These are phyloP conservation scores for Nakazawaea wickerhamii DNA, from an alignment of 805 yeast species.

Conservation along the genomic window DNA sequence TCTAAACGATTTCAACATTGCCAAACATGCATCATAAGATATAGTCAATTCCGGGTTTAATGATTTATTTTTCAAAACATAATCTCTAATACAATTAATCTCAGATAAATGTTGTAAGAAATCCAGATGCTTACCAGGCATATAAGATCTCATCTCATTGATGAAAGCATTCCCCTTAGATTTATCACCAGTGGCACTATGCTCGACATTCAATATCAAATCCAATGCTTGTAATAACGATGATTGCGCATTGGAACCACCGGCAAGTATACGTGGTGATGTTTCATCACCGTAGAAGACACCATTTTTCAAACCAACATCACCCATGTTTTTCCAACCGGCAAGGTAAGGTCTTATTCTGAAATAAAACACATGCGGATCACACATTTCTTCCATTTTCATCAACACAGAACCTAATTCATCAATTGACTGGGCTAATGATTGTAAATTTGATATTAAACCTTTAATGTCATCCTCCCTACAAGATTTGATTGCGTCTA, in stretches of 20 bases:
- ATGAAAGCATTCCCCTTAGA: constrained; percentile 44
- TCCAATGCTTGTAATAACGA: constrained; percentile 87
- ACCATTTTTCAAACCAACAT: constrained; percentile 74
- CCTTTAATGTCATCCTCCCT: constrained; percentile 36
- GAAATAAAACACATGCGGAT: constrained; percentile 86
- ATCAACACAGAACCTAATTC: constrained; percentile 64
- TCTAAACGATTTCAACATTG: constrained; percentile 82
- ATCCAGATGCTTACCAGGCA: constrained; percentile 83
- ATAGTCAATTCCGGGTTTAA: constrained; percentile 52
- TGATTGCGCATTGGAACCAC: constrained; percentile 93
- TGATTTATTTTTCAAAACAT: constrained; percentile 39
- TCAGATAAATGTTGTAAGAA: constrained; percentile 59
- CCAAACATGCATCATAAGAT: constrained; percentile 83
- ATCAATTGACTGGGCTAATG: constrained; percentile 71
- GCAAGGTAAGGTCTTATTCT: constrained; percentile 86
- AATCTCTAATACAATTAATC: constrained; percentile 58
- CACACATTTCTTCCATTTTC: constrained; percentile 90
- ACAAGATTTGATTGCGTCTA: constrained; percentile 58
- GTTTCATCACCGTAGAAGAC: constrained; percentile 68
- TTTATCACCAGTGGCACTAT: constrained; percentile 65
- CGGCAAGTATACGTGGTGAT: constrained; percentile 56
- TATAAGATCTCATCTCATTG: constrained; percentile 78
- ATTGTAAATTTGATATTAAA: constrained; percentile 47
- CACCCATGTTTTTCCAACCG: constrained; percentile 91
- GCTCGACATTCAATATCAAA: constrained; percentile 68